Conservation (phyloP, 352 stramenopile species). For the Phytopythium montanum region DNA sequence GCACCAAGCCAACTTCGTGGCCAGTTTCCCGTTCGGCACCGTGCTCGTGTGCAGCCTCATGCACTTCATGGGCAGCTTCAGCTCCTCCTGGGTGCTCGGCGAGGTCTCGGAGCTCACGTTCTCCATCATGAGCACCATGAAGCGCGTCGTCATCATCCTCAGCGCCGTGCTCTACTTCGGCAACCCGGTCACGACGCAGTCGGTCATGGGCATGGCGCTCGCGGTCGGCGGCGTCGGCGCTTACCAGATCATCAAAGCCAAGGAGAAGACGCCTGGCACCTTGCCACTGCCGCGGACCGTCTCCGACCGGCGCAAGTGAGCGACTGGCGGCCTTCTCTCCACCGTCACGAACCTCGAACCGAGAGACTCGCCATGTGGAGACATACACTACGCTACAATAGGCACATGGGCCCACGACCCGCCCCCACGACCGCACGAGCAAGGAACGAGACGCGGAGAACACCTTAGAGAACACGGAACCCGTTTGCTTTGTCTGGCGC, state of each 20-base stretch:
- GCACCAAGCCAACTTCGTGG: constrained; percentile 51
- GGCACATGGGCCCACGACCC: constrained; percentile 2
- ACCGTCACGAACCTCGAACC: constrained; percentile 12
- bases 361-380: constrained; percentile 1
- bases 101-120: constrained; percentile 87
- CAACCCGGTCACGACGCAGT: constrained; percentile 70
- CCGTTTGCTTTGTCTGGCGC: no score
- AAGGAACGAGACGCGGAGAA: neutral
- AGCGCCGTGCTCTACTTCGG: constrained; percentile 85
- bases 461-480: no score
- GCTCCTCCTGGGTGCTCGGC: constrained; percentile 75
- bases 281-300: constrained; percentile 48
- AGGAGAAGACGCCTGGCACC: constrained; percentile 41
- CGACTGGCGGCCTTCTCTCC: constrained; percentile 3
- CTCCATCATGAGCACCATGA: constrained; percentile 90
- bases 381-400: constrained; percentile 5
- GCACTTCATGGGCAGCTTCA: constrained; percentile 81
- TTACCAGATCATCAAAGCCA: constrained; percentile 81
- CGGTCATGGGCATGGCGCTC: constrained; percentile 66
- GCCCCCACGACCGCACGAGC: neutral
- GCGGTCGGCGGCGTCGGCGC: constrained; percentile 63
- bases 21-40: constrained; percentile 68
- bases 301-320: constrained; percentile 14
- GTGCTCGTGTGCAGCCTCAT: constrained; percentile 80
- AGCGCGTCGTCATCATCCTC: constrained; percentile 85